phyloP scores from a whole-genome alignment of 1,284 basidiomycete genomes.

The Anthracocystis walkeri region DNA sequence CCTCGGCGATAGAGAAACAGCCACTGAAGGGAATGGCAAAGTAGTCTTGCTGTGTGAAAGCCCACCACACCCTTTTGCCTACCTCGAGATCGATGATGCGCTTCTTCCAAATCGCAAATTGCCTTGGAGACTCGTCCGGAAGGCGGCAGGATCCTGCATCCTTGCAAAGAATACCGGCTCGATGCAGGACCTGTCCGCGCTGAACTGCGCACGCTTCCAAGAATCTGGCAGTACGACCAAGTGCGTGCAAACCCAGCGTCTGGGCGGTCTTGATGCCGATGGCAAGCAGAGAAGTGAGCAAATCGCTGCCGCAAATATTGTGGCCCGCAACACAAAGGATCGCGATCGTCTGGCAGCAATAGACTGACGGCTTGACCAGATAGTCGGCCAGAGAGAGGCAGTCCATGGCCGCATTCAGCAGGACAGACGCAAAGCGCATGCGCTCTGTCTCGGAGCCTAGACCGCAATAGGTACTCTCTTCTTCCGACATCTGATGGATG shows the following conservation, averaged over 20 bases:
- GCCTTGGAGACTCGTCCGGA: constrained; percentile 36
- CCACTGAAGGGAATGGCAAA: constrained; percentile 56
- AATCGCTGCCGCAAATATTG: constrained; percentile 54
- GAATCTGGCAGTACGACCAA: constrained; percentile 40
- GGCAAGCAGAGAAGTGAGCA: constrained; percentile 50
- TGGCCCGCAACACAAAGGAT: constrained; percentile 54
- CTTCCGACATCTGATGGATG: constrained; percentile 54
- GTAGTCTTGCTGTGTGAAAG: constrained; percentile 54
- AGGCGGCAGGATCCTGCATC: constrained; percentile 30
- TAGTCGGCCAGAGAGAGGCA: constrained; percentile 49
- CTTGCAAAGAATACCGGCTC: constrained; percentile 25
- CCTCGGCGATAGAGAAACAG: constrained; percentile 45
- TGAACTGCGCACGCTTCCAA: constrained; percentile 33
- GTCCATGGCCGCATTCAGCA: constrained; percentile 50
- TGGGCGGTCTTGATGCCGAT: constrained; percentile 57
- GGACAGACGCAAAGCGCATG: constrained; percentile 23
- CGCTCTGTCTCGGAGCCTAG: constrained; percentile 27
- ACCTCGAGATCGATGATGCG: constrained; percentile 55
- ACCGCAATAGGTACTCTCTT: constrained; percentile 34
- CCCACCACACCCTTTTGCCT: constrained; percentile 58
- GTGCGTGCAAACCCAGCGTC: constrained; percentile 46
- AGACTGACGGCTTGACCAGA: constrained; percentile 47
- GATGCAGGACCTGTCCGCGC: constrained; percentile 28
- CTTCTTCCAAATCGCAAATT: constrained; percentile 46
- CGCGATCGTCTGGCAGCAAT: constrained; percentile 53